A percentile compares a stretch with the other conserved stretches of the same genome.
phyloP scores from a whole-genome alignment of 768 basidiomycete species.

The Leccinellum luteum region DNA sequence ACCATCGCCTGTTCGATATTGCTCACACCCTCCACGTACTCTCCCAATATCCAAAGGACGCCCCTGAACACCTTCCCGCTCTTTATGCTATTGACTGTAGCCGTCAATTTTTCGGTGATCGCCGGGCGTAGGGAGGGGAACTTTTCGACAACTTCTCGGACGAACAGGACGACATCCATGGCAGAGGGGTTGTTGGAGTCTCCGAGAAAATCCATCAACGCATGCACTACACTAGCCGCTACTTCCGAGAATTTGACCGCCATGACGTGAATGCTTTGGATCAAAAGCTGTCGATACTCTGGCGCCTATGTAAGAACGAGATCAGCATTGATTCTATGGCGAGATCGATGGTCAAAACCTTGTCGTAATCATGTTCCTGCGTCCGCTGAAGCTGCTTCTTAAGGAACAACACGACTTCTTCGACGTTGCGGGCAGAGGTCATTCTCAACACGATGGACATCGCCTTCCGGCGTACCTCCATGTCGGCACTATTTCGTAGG shows the following conservation, averaged over 20 bases:
- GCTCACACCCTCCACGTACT: conserved; percentile 70
- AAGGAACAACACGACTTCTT: conserved; percentile 93
- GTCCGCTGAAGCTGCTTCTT: conserved; percentile 98
- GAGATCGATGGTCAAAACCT: conserved; percentile 44
- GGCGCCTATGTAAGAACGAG: conserved; percentile 53
- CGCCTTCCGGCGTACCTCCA: conserved; percentile 95
- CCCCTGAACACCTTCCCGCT: conserved; percentile 97
- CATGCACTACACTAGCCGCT: conserved; percentile 92
- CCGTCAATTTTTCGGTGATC: conserved; percentile 82
- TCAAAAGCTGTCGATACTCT: conserved; percentile 94
- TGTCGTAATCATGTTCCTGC: conserved; percentile 89
- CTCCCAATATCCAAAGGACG: conserved; percentile 97
- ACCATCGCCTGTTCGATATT: conserved; percentile 74
- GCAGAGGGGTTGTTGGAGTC: conserved; percentile 95
- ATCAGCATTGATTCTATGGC: not conserved
- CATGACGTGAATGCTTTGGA: conserved; percentile 95
- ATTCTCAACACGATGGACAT: conserved; percentile 87
- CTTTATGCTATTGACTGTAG: conserved; percentile 83
- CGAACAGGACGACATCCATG: conserved; percentile 89
- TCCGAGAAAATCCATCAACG: conserved; percentile 90
- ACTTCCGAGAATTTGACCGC: conserved; percentile 97
- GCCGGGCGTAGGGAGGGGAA: conserved; percentile 83
- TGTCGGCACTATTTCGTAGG: conserved; percentile 64
- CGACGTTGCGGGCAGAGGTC: conserved; percentile 92
- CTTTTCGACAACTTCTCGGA: conserved; percentile 93